A percentile compares a stretch with the other conserved stretches of the same genome.
Conservation (phyloP, 164 flowering plant species). For the Litsea cubeba region DNA sequence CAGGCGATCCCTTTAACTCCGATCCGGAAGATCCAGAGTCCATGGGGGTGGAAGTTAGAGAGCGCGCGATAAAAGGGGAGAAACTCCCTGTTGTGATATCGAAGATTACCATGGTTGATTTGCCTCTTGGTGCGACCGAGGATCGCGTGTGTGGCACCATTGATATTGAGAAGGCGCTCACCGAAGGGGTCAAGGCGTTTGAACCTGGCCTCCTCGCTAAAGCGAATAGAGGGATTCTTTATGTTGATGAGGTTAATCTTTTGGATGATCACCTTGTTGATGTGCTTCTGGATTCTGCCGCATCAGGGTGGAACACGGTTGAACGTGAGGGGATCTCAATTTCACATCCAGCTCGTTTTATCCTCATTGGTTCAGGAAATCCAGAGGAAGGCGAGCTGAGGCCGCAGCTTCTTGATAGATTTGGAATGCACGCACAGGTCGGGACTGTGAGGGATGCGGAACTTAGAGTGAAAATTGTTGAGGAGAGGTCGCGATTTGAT, state of each 20-base stretch:
- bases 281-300: slow-evolving; percentile 88
- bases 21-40: slow-evolving; percentile 90
- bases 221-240: slow-evolving; percentile 92
- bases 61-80: slow-evolving; percentile 51
- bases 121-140: slow-evolving; percentile 94
- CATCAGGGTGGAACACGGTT: slow-evolving; percentile 98
- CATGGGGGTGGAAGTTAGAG: slow-evolving; percentile 87
- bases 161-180: slow-evolving; percentile 91
- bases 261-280: slow-evolving; percentile 93
- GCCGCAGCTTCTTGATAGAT: slow-evolving; percentile 94
- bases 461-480: slow-evolving; percentile 90
- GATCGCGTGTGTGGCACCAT: slow-evolving; percentile 97
- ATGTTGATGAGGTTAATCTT: slow-evolving; percentile 94
- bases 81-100: slow-evolving; percentile 41
- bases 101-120: slow-evolving; percentile 94
- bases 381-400: slow-evolving; percentile 99
- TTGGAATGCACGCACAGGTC: slow-evolving; percentile 99
- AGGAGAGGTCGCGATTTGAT: slow-evolving; percentile 89
- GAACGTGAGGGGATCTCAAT: slow-evolving; percentile 97
- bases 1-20: slow-evolving; percentile 86
- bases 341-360: slow-evolving; percentile 96
- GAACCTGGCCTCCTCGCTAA: slow-evolving; percentile 97
- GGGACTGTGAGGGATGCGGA: slow-evolving; percentile 97
- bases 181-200: slow-evolving; percentile 95
- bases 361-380: slow-evolving; percentile 90